Evolutionary conservation across 163 green algal genomes (phyloP).

Genomic region (Dunaliella salina): DNA sequence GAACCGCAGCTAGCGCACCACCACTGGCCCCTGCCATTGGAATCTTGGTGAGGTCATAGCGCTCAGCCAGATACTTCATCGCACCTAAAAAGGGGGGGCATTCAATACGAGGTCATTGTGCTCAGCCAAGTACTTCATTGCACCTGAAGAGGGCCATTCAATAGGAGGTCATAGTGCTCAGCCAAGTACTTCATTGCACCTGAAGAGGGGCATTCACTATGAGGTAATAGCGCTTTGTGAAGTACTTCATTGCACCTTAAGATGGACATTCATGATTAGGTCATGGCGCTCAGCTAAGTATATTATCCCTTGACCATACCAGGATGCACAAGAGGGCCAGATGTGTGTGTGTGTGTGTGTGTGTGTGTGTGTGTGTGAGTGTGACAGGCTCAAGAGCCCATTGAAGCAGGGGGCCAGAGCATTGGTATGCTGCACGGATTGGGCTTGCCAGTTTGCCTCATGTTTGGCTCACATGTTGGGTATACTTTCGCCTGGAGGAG

Average conservation of each 20-base stretch:
- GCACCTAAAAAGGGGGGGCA: conserved; percentile 29
- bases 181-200: conserved; percentile 56
- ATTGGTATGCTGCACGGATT: no score
- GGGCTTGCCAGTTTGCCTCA: no score
- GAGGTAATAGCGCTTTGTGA: conserved; percentile 20
- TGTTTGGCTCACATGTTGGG: no score
- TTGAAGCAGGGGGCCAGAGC: no score
- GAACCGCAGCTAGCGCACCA: conserved; percentile 48
- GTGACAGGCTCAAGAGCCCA: no score
- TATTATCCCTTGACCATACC: no score
- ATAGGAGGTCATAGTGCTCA: conserved; percentile 2
- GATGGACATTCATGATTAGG: no score
- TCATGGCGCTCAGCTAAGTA: no score
- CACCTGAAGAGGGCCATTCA: conserved; percentile 27
- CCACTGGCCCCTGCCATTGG: conserved; percentile 55
- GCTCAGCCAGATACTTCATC: conserved; percentile 51
- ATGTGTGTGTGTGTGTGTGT: no score
- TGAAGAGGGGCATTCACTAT: not conserved
- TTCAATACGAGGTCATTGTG: not conserved
- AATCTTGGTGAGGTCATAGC: conserved; percentile 48
- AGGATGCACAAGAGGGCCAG: no score
- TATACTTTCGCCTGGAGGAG: no score
- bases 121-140: conserved; percentile 52
- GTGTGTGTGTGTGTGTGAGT: no score
- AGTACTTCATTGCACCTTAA: conserved; percentile 52